These are phyloP conservation scores for Tetrahymena borealis DNA, from an alignment of 73 alveolate species.

Conservation along the genomic window DNA sequence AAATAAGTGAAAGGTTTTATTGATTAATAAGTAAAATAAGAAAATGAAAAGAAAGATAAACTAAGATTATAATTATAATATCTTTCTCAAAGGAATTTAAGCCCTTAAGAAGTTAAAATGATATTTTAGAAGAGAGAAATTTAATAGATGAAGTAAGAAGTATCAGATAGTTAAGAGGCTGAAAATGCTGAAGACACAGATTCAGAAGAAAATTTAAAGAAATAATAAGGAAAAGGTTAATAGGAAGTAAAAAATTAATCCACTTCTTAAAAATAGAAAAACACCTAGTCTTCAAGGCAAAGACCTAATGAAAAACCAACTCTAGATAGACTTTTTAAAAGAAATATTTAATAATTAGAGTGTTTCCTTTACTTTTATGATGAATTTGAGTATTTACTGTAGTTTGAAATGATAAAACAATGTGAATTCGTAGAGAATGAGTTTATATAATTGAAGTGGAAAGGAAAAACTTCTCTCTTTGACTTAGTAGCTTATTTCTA, in stretches of 20 bases:
- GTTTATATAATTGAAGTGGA: neutral
- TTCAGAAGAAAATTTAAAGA: neutral
- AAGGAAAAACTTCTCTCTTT: neutral
- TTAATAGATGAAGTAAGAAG: neutral
- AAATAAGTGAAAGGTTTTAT: too few relatives aligned
- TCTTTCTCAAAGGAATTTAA: neutral
- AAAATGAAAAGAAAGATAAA: neutral
- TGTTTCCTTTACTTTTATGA: neutral
- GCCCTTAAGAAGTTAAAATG: neutral
- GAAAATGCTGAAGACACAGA: neutral
- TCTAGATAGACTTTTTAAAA: neutral
- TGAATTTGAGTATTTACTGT: neutral
- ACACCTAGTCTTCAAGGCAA: too few relatives aligned
- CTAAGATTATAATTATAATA: neutral
- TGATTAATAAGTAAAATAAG: too few relatives aligned
- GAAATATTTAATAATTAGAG: neutral
- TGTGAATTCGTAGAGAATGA: neutral
- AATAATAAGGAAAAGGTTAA: neutral
- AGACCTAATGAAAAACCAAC: too few relatives aligned
- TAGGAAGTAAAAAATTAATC: too few relatives aligned
- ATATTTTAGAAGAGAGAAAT: neutral
- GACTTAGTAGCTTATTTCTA: neutral
- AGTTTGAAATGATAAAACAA: neutral
- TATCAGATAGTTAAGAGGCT: neutral
- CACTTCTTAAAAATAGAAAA: too few relatives aligned